Percentiles rank a stretch among this genome's conserved stretches.
Conservation (phyloP, 257 asterid species). For the Fraxinus cuspidata region DNA sequence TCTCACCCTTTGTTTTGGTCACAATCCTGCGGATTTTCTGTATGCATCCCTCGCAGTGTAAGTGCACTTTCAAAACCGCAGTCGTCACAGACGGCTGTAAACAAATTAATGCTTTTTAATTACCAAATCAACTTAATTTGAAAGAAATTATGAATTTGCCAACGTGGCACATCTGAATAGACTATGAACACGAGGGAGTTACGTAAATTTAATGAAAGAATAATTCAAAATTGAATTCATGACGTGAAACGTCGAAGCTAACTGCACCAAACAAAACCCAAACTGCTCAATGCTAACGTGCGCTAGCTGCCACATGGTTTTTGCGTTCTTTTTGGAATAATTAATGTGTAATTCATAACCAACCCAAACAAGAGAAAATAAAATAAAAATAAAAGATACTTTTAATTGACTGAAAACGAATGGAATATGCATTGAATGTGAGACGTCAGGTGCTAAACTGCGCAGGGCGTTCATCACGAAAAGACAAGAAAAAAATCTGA, state of each 20-base stretch:
- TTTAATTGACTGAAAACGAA: background rate
- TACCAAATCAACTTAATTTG: background rate
- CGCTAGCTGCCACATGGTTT: constrained; percentile 22
- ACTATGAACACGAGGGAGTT: background rate
- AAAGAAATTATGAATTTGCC: background rate
- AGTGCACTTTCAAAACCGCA: constrained; percentile 35
- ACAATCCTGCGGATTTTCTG: constrained; percentile 39
- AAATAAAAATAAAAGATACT: background rate
- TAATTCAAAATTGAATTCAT: background rate
- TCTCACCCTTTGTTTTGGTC: background rate
- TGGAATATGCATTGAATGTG: background rate
- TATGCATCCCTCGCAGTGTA: constrained; percentile 53
- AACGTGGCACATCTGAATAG: background rate
- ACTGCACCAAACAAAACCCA: background rate
- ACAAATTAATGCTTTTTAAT: background rate
- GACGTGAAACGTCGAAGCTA: constrained; percentile 24
- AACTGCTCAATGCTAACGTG: constrained; percentile 13
- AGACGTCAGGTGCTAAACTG: background rate
- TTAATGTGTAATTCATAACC: background rate
- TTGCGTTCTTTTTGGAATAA: background rate
- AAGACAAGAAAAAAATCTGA: constrained; percentile 22
- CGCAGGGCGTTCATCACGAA: background rate
- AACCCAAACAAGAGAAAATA: background rate
- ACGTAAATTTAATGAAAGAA: background rate
- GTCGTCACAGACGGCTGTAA: constrained; percentile 35